Conservation (phyloP, 1,284 basidiomycete genomes). For the Trichosporon sp. region DNA sequence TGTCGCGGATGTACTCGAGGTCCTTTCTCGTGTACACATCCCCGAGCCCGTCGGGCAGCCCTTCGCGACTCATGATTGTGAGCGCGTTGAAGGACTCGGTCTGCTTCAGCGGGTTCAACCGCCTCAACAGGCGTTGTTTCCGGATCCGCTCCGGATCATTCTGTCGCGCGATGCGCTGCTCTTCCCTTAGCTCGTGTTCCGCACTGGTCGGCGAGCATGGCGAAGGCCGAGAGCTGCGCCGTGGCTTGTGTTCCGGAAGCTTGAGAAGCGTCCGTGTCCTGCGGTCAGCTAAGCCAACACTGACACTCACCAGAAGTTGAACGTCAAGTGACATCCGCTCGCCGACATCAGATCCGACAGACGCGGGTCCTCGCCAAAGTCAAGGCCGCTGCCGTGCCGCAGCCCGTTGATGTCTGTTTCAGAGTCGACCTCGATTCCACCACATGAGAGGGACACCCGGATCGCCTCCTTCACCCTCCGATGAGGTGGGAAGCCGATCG, state of each 20-base stretch:
- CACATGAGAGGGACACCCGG: not conserved
- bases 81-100: conserved; percentile 5
- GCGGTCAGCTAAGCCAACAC: not conserved
- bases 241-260: not conserved
- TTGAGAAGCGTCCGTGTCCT: not conserved
- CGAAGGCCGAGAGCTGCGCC: not conserved
- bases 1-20: conserved; percentile 9
- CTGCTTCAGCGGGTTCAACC: not conserved
- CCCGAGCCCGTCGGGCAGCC: not conserved
- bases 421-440: not conserved
- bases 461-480: not conserved
- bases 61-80: not conserved
- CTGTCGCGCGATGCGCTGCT: not conserved
- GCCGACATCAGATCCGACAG: not conserved
- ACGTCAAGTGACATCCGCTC: not conserved
- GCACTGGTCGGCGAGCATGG: not conserved
- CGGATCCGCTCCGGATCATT: not conserved
- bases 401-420: not conserved
- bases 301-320: not conserved
- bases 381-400: not conserved
- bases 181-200: not conserved
- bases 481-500: not conserved
- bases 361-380: not conserved
- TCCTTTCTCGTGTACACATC: not conserved
- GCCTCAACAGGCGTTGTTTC: not conserved